Conservation (phyloP, 83 land plant species). For the Diphasiastrum complanatum region DNA sequence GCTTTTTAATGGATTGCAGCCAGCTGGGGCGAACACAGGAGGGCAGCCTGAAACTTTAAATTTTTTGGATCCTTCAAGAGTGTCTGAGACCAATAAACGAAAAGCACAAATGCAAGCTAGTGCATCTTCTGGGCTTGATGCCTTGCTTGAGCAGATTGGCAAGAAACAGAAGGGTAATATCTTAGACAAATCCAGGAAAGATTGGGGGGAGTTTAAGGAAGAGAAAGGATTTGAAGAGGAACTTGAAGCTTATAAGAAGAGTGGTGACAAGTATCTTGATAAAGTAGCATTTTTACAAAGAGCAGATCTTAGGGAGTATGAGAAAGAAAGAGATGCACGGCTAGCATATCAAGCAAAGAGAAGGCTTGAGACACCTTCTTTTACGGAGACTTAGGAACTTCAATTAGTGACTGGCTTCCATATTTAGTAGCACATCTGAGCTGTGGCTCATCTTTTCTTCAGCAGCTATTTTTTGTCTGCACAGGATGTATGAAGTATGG, state of each 20-base stretch:
- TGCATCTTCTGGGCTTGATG: conserved; percentile 65
- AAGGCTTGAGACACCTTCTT: conserved; percentile 34
- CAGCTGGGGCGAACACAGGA: too few species aligned
- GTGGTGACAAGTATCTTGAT: conserved; percentile 86
- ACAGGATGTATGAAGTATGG: too few species aligned
- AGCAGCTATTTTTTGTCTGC: too few species aligned
- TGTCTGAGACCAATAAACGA: conserved; percentile 44
- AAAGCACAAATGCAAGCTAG: conserved; percentile 44
- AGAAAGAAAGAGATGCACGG: conserved; percentile 88
- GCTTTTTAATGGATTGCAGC: too few species aligned
- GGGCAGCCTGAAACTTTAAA: too few species aligned
- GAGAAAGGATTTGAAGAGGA: conserved; percentile 85
- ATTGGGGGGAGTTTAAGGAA: conserved; percentile 95
- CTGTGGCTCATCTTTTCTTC: too few species aligned
- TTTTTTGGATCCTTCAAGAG: conserved; percentile 68
- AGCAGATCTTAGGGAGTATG: conserved; percentile 78
- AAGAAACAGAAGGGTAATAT: conserved; percentile 87
- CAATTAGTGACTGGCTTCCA: too few species aligned
- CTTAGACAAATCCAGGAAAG: conserved; percentile 85
- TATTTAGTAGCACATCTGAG: too few species aligned
- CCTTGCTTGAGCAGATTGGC: conserved; percentile 70
- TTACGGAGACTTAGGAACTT: too few species aligned
- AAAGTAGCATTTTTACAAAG: conserved; percentile 86
- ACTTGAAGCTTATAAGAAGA: conserved; percentile 94
- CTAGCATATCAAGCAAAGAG: conserved; percentile 66